Conservation (phyloP, 345 rosid genomes). For the Rhizophora mangle region DNA sequence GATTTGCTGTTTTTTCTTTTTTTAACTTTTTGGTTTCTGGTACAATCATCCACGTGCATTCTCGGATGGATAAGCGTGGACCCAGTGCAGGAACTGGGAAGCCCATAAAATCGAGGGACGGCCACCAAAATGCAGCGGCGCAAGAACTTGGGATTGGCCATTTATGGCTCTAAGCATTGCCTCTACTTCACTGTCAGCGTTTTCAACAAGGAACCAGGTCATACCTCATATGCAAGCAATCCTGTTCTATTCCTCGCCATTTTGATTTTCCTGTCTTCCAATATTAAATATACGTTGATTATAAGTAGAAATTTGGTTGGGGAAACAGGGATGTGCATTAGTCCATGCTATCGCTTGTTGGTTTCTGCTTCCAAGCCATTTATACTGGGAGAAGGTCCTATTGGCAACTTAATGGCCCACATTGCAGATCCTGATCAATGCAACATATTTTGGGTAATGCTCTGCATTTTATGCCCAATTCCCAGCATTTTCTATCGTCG, state of each 20-base stretch:
- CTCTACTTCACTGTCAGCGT: slow-evolving; percentile 30
- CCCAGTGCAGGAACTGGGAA: background rate
- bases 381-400: slow-evolving; percentile 65
- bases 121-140: background rate
- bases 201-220: slow-evolving; percentile 27
- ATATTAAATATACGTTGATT: background rate
- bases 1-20: background rate
- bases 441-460: slow-evolving; percentile 74
- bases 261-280: background rate
- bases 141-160: slow-evolving; percentile 11
- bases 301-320: background rate
- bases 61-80: slow-evolving; percentile 1
- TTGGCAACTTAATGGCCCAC: slow-evolving; percentile 75
- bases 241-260: background rate
- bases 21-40: too few species aligned
- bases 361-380: slow-evolving; percentile 80
- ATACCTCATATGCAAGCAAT: background rate
- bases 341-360: slow-evolving; percentile 81
- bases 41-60: background rate
- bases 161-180: slow-evolving; percentile 41
- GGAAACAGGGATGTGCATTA: slow-evolving; percentile 14
- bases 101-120: slow-evolving; percentile 1
- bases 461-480: background rate
- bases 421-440: slow-evolving; percentile 92
- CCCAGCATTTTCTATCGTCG: background rate